Evolutionary conservation across 2,329 filamentous ascomycete genomes (phyloP), one percentile per base, ranked within the genome.

Genomic region (Ceratocystis eucalypticola): DNA sequence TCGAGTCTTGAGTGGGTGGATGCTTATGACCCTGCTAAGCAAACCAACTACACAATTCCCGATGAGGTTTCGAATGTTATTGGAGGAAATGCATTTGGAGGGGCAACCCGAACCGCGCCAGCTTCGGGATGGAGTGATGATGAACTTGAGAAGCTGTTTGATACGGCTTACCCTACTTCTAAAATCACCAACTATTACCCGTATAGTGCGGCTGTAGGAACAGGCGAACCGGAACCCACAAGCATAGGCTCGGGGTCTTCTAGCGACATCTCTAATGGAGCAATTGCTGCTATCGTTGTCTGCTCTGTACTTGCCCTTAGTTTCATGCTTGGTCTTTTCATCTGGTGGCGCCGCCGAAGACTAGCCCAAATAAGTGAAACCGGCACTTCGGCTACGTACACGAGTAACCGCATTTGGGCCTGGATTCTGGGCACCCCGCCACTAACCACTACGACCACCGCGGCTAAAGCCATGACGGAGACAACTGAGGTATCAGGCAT

Each of bases 21-120:
- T 25, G 79, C 80, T 1, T 96, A 93, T 73, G 83, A 85, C 50
- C 87, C 89, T 0, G 76, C 81, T 0, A 79, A 78, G 6, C 85
- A 82, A 73, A 79, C 79, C 28, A 75, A 81, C n/a, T 96, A 96
- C 72, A 78, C 79, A 1, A 88, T 94, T 1, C 89, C 88, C 0
- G 76, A 81, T 17, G 78, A 79, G 20, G 82, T 94, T 2, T 79
- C 83, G 65, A 76, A 78, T 0, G 80, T 83, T 69, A 87, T 94
- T 64, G 89, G 89, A 28, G 89, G 90, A 10, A 76, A 80, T 67
- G 79, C 78, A 5, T 77, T 76, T 0, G 89, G 89, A 5, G 83
- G 84, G 12, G 89, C 89, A n/a, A 92, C 86, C 0, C 76, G 83
- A 53, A 89, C 83, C 0, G 78, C 79, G 0, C 89, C 89, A 1